Conservation (phyloP, 768 basidiomycete genomes). For the Imleria badia region DNA sequence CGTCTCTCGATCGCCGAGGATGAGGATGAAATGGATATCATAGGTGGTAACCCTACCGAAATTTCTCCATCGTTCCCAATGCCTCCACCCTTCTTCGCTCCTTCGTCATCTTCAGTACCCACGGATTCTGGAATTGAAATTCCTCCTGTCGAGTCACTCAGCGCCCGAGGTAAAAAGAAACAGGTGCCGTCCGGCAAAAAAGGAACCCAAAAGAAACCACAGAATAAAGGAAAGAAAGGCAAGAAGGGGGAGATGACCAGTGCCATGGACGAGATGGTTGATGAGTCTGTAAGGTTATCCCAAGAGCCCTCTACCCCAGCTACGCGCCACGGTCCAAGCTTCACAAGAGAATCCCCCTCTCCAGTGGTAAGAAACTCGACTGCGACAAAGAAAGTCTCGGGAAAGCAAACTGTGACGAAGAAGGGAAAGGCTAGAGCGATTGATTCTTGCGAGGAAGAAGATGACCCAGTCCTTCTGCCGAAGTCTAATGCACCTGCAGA, state of each 20-base stretch:
- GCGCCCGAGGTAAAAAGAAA: slow-evolving; percentile 12
- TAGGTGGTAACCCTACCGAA: background rate
- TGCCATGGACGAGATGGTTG: slow-evolving; percentile 11
- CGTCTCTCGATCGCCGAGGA: slow-evolving; percentile 5
- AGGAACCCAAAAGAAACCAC: slow-evolving; percentile 21
- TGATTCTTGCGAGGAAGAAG: slow-evolving; percentile 29
- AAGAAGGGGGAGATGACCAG: slow-evolving; percentile 21
- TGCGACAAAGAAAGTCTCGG: slow-evolving; percentile 21
- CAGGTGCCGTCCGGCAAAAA: slow-evolving; percentile 17
- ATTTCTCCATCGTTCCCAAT: slow-evolving; percentile 15
- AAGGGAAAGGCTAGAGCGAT: slow-evolving; percentile 33
- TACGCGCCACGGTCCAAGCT: slow-evolving; percentile 1
- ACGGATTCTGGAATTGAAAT: slow-evolving; percentile 31
- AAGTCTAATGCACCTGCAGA: background rate
- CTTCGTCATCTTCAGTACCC: slow-evolving; percentile 40
- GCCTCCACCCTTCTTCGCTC: slow-evolving; percentile 48
- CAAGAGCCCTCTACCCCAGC: slow-evolving; percentile 1
- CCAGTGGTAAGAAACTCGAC: background rate
- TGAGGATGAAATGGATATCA: slow-evolving; percentile 17
- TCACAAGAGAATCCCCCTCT: background rate
- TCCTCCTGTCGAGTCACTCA: slow-evolving; percentile 2
- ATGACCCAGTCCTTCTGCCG: slow-evolving; percentile 3
- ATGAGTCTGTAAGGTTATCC: background rate
- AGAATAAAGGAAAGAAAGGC: slow-evolving; percentile 28
- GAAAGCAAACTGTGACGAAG: slow-evolving; percentile 8